phyloP scores from a whole-genome alignment of 2,329 filamentous ascomycete species.

The Hypoxylon sp. region DNA sequence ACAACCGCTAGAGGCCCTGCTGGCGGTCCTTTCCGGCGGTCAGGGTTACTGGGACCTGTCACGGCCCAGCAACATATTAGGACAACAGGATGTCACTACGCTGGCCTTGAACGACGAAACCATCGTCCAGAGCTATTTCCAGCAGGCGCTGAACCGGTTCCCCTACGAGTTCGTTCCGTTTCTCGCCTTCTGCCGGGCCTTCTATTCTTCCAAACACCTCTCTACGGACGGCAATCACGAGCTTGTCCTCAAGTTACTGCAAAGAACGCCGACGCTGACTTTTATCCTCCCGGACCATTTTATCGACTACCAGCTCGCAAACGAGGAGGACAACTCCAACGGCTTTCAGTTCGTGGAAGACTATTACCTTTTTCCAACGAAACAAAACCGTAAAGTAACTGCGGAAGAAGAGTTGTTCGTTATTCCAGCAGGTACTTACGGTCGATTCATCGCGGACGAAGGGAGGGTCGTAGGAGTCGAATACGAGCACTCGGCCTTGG shows the following conservation, averaged over 20 bases:
- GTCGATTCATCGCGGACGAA: slow-evolving; percentile 79
- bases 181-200: slow-evolving; percentile 71
- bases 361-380: slow-evolving; percentile 67
- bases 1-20: slow-evolving; percentile 71
- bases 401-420: slow-evolving; percentile 62
- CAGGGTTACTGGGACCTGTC: slow-evolving; percentile 62
- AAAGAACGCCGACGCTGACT: slow-evolving; percentile 76
- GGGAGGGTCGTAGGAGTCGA: slow-evolving; percentile 79
- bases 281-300: slow-evolving; percentile 77
- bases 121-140: slow-evolving; percentile 67
- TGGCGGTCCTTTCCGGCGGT: slow-evolving; percentile 68
- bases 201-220: slow-evolving; percentile 59
- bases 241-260: slow-evolving; percentile 69
- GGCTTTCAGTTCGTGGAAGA: slow-evolving; percentile 72
- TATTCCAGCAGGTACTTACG: slow-evolving; percentile 71
- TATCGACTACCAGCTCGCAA: slow-evolving; percentile 75
- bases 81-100: slow-evolving; percentile 47
- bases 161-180: slow-evolving; percentile 87
- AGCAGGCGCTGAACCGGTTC: slow-evolving; percentile 77
- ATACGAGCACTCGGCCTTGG: slow-evolving; percentile 79
- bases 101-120: slow-evolving; percentile 61
- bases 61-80: slow-evolving; percentile 50
- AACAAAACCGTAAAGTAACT: slow-evolving; percentile 54
- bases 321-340: slow-evolving; percentile 87
- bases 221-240: slow-evolving; percentile 49